phyloP scores from a whole-genome alignment of 257 asterid genomes.

The Solanum clarkiae region DNA sequence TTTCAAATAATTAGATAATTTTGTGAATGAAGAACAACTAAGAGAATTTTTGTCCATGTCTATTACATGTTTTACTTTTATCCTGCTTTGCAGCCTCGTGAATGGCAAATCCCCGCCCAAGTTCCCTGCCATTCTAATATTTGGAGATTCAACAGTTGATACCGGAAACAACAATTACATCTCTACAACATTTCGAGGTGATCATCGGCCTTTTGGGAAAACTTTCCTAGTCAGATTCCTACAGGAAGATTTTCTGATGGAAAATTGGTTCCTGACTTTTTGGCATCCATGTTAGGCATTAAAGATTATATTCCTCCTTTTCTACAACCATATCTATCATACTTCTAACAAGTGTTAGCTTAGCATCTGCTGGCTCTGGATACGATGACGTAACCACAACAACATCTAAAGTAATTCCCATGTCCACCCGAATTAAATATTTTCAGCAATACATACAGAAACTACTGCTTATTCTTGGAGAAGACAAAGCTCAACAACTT shows the following conservation, averaged over 20 bases:
- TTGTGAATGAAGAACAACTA: neutral
- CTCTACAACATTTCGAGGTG: conserved; percentile 16
- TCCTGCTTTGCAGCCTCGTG: conserved; percentile 2
- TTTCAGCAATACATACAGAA: conserved; percentile 26
- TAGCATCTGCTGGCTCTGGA: conserved; percentile 80
- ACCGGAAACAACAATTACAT: conserved; percentile 74
- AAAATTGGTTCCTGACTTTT: conserved; percentile 53
- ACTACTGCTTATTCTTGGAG: conserved; percentile 28
- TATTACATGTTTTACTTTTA: neutral
- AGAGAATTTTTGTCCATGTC: neutral
- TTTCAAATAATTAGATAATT: neutral
- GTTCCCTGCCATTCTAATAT: conserved; percentile 47
- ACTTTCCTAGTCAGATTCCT: conserved; percentile 35
- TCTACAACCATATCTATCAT: conserved; percentile 42
- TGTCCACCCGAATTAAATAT: conserved; percentile 26
- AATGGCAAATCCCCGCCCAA: conserved; percentile 3
- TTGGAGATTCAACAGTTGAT: conserved; percentile 67
- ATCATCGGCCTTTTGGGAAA: conserved; percentile 45
- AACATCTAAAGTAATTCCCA: conserved; percentile 28
- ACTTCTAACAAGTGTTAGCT: conserved; percentile 51
- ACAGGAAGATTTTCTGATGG: conserved; percentile 72
- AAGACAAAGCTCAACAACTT: conserved; percentile 16
- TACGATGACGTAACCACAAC: conserved; percentile 51
- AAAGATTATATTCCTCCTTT: conserved; percentile 51
- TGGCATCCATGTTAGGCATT: conserved; percentile 48